Evolutionary conservation across 164 flowering plant genomes (phyloP), one percentile per base, ranked within the genome.

Genomic region (Echeveria elegans): DNA sequence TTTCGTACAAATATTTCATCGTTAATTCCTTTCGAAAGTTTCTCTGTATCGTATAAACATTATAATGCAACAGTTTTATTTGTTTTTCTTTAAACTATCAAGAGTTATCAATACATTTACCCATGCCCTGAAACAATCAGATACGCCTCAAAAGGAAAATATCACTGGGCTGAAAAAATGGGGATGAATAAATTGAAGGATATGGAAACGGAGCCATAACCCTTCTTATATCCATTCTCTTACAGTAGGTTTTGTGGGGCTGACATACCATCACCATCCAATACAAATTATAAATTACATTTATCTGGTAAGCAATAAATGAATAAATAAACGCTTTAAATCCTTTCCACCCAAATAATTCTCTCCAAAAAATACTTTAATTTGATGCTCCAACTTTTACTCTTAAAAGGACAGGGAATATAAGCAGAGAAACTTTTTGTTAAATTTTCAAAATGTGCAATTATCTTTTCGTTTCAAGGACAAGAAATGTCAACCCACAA

Each of bases 171-270:
- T 53, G 41, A 24, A 53, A 0, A 24, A 9, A 53, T 23, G 23
- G 59, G 24, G 28, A 50, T 50, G 56, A 50, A 50, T 50, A 50
- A 50, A 26, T n/a, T 50, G 5, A 26, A 50, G 19, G 56, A 50
- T 50, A 50, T 50, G 56, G n/a, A n/a, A n/a, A n/a, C n/a, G n/a
- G 59, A 53, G 59, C 59, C 59, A 53, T 24, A n/a, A 53, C 59
- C 29, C 59, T 26, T 53, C 18, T 53, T 29, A 53, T 53, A n/a
- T n/a, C n/a, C 59, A 4, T 3, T 53, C 18, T 24, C 14, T 53
- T 53, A 53, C n/a, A n/a, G n/a, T 53, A 23, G 59, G 30, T 53
- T 53, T 53, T 53, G 59, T 53, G 59, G 59, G 59, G 59, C 30
- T 53, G 15, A 29, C 23, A 48, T 6, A 8, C 0, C 9, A 12